A percentile compares a stretch with the other conserved stretches of the same genome.
Evolutionary conservation across 2,329 filamentous ascomycete genomes (phyloP).

Genomic region (Arthrinium puccinioides): DNA sequence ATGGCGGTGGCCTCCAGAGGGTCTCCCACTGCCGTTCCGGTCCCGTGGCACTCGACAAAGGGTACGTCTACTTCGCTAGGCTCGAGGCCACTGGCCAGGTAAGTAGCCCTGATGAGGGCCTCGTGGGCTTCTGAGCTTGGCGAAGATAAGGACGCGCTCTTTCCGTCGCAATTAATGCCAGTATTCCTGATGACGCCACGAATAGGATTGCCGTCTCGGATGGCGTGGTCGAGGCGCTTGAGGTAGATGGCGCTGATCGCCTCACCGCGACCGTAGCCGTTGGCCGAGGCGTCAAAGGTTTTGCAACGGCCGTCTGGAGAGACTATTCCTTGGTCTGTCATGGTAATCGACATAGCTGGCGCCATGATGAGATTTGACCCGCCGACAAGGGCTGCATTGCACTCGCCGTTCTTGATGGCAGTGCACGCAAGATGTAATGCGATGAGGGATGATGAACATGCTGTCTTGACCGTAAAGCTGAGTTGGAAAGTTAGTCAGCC

Average conservation of each 20-base stretch:
- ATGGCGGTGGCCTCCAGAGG: constrained; percentile 25
- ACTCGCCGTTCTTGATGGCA: background rate
- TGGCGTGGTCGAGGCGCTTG: constrained; percentile 20
- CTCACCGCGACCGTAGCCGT: constrained; percentile 44
- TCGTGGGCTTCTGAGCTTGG: too few species aligned
- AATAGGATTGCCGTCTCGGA: background rate
- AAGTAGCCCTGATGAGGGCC: background rate
- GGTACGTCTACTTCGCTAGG: background rate
- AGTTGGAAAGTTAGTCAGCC: too few species aligned
- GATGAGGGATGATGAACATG: background rate
- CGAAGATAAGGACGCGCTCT: too few species aligned
- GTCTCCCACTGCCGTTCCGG: constrained; percentile 28
- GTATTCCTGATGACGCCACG: background rate
- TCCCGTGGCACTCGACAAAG: constrained; percentile 20
- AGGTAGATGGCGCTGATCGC: constrained; percentile 35
- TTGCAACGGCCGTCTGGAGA: background rate
- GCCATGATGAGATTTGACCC: constrained; percentile 1
- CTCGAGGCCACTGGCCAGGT: background rate
- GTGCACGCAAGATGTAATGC: background rate
- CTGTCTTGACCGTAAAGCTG: constrained; percentile 4
- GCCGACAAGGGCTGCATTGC: constrained; percentile 1
- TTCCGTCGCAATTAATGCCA: background rate
- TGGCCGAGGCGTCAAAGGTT: constrained; percentile 6
- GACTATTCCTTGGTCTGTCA: background rate
- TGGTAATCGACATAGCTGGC: background rate